Conservation (phyloP, 306 rosid genomes). For the Ormosia emarginata region DNA sequence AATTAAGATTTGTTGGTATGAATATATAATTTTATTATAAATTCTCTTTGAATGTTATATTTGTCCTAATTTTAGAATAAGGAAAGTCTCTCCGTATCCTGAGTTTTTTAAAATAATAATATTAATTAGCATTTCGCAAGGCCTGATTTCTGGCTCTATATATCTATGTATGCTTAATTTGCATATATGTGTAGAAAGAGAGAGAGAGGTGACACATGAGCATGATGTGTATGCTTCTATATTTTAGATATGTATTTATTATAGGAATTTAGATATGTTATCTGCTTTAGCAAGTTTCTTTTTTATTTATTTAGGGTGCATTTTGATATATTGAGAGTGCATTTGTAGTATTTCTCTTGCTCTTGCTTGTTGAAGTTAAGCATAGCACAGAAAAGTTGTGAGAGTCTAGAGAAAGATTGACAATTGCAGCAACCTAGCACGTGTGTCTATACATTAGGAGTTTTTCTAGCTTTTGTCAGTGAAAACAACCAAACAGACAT, state of each 20-base stretch:
- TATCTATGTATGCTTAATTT: not conserved
- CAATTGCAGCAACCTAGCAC: slow-evolving; percentile 20
- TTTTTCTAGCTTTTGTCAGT: not conserved
- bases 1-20: no score
- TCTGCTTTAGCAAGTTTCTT: not conserved
- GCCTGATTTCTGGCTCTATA: not conserved
- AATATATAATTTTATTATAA: no score
- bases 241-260: not conserved
- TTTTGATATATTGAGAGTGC: not conserved
- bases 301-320: not conserved
- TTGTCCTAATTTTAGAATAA: not conserved
- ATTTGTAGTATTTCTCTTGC: not conserved
- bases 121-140: not conserved
- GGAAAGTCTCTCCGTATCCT: no score
- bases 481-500: slow-evolving; percentile 40
- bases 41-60: not conserved
- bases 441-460: slow-evolving; percentile 24
- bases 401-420: not conserved
- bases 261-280: not conserved
- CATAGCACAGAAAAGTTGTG: not conserved
- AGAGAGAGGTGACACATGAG: slow-evolving; percentile 2
- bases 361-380: not conserved
- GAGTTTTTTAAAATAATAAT: no score
- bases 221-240: not conserved
- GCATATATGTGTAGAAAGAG: not conserved